Conservation (phyloP, 177 flowering plant species). For the Vitis hybrid region DNA sequence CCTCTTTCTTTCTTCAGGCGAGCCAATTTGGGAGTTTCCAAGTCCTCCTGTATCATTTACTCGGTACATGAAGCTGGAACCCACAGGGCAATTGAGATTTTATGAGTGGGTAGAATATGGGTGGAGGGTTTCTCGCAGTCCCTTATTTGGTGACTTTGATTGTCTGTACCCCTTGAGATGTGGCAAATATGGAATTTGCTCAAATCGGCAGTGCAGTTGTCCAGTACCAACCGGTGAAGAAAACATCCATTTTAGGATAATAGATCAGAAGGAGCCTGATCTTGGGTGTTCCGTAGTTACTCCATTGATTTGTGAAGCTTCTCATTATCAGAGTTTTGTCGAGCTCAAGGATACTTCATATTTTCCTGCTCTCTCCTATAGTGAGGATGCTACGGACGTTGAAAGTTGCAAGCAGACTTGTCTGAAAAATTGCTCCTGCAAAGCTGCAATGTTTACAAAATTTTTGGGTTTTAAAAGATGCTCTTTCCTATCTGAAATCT, state of each 20-base stretch:
- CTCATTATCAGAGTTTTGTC: background rate
- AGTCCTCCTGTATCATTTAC: too few relatives aligned
- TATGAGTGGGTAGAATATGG: too few relatives aligned
- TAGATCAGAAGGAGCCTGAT: background rate
- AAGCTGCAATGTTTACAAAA: background rate
- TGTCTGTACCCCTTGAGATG: background rate
- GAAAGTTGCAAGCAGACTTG: conserved; percentile 8
- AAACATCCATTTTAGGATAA: conserved; percentile 2
- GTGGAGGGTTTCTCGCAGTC: too few relatives aligned
- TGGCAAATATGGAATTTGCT: conserved; percentile 11
- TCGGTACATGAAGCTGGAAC: too few relatives aligned
- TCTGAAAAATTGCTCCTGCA: conserved; percentile 12
- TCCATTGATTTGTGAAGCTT: background rate
- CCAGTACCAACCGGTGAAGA: background rate
- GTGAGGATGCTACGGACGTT: background rate
- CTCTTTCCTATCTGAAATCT: background rate
- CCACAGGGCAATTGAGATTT: too few relatives aligned
- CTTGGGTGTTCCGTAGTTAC: background rate
- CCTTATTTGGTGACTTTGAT: background rate
- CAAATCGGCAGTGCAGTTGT: conserved; percentile 8
- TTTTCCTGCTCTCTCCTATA: background rate
- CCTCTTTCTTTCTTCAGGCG: too few relatives aligned
- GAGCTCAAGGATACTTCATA: background rate
- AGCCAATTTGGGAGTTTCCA: too few relatives aligned
- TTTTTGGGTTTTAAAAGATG: background rate